phyloP scores from a whole-genome alignment of 352 stramenopile species.

The Hyaloperonospora brassicae region DNA sequence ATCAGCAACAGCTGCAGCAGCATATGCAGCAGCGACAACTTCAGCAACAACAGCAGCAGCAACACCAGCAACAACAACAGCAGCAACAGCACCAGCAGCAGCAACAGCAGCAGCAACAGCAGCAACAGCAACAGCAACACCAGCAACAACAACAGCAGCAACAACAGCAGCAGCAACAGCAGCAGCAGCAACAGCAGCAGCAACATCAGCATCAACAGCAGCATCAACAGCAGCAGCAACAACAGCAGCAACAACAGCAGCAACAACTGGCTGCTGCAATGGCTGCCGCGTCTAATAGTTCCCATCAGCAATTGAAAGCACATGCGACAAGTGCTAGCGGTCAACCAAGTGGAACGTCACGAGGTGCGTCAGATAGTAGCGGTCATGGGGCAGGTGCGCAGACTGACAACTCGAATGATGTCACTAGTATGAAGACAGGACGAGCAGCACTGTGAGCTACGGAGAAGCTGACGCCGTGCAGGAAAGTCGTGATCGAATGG shows the following conservation, averaged over 20 bases:
- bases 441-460: slow-evolving; percentile 23
- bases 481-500: slow-evolving; percentile 3
- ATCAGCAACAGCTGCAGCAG: slow-evolving; percentile 44
- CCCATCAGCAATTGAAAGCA: slow-evolving; percentile 28
- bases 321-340: slow-evolving; percentile 11
- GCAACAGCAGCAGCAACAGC: slow-evolving; percentile 30
- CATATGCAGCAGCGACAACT: slow-evolving; percentile 34
- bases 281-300: slow-evolving; percentile 26
- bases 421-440: slow-evolving; percentile 20
- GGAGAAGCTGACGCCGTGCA: slow-evolving; percentile 30
- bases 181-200: slow-evolving; percentile 33
- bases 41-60: slow-evolving; percentile 35
- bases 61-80: slow-evolving; percentile 19
- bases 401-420: slow-evolving; percentile 26
- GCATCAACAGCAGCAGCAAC: slow-evolving; percentile 37
- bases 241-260: slow-evolving; percentile 38
- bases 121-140: slow-evolving; percentile 37
- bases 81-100: slow-evolving; percentile 35
- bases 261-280: slow-evolving; percentile 37
- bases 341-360: slow-evolving; percentile 17
- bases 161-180: slow-evolving; percentile 39
- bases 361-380: slow-evolving; percentile 22
- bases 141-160: slow-evolving; percentile 41
- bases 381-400: slow-evolving; percentile 10
- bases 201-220: slow-evolving; percentile 39